These are phyloP conservation scores for Colletotrichum navitas DNA, from an alignment of 2,329 filamentous ascomycete genomes.

Conservation along the genomic window DNA sequence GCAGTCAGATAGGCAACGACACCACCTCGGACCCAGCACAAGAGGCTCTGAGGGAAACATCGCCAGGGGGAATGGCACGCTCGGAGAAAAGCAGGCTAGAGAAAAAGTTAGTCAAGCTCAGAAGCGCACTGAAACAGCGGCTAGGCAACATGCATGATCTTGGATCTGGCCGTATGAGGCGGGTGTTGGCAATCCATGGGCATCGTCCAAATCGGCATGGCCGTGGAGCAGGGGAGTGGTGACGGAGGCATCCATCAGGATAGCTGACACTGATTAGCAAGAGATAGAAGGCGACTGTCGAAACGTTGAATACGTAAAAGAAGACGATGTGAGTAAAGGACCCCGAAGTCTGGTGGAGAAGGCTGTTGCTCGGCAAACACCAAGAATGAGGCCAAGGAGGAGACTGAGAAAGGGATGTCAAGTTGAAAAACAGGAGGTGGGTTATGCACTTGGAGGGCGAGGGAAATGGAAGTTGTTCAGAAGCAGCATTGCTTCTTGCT, in stretches of 20 bases:
- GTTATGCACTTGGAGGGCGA: background rate
- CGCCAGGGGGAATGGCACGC: slow-evolving; percentile 65
- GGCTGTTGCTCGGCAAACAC: background rate
- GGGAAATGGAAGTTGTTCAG: background rate
- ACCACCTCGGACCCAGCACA: slow-evolving; percentile 59
- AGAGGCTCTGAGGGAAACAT: slow-evolving; percentile 59
- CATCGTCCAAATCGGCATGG: slow-evolving; percentile 13
- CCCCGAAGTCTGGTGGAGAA: background rate
- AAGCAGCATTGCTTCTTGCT: background rate
- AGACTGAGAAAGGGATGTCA: slow-evolving; percentile 4
- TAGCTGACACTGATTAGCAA: background rate
- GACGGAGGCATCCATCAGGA: slow-evolving; percentile 35
- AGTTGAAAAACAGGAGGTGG: background rate
- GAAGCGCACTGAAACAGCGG: background rate
- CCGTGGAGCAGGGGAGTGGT: slow-evolving; percentile 43
- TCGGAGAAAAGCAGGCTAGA: slow-evolving; percentile 64
- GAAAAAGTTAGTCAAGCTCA: slow-evolving; percentile 32
- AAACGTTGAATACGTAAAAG: background rate
- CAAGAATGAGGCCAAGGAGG: slow-evolving; percentile 7
- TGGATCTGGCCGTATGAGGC: slow-evolving; percentile 41
- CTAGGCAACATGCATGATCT: slow-evolving; percentile 49
- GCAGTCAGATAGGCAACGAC: slow-evolving; percentile 59
- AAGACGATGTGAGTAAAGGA: background rate
- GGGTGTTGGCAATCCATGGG: slow-evolving; percentile 37
- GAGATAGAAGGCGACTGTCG: slow-evolving; percentile 25